Conservation (phyloP, 768 basidiomycete genomes). For the Neoboletus subvelutipes region DNA sequence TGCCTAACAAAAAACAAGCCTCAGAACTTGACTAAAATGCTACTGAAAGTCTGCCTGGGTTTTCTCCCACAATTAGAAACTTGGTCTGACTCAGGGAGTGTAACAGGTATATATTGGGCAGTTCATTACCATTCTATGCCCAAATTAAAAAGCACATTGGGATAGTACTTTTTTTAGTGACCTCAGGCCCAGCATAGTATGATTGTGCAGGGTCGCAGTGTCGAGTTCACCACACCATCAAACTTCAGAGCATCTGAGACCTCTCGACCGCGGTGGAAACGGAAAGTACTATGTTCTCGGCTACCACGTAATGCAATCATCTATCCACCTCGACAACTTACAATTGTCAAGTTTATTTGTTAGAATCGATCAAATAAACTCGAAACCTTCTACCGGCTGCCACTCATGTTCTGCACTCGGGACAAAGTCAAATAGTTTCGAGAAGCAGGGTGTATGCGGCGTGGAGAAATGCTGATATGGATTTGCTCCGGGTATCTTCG, state of each 20-base stretch:
- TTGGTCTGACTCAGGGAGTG: too few relatives aligned
- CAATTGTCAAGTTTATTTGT: background rate
- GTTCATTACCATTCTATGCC: too few relatives aligned
- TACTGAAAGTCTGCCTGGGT: too few relatives aligned
- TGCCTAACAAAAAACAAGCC: too few relatives aligned
- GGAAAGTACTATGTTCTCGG: background rate
- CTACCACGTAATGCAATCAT: background rate
- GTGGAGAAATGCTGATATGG: constrained; percentile 73
- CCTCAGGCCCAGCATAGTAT: too few relatives aligned
- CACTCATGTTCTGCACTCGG: constrained; percentile 42
- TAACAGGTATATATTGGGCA: too few relatives aligned
- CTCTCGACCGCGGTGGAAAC: background rate
- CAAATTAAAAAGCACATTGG: too few relatives aligned
- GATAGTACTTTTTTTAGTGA: too few relatives aligned
- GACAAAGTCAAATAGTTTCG: constrained; percentile 60
- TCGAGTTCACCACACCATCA: background rate
- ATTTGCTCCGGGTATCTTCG: constrained; percentile 43
- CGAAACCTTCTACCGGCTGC: constrained; percentile 48
- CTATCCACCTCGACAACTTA: background rate
- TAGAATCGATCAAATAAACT: constrained; percentile 10
- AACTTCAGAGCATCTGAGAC: too few relatives aligned
- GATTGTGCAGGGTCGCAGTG: too few relatives aligned
- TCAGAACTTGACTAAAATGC: too few relatives aligned
- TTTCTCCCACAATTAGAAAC: too few relatives aligned
- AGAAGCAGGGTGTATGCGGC: constrained; percentile 52